phyloP scores from a whole-genome alignment of 2,329 filamentous ascomycete genomes.

The Pseudovirgaria hyperparasitica region DNA sequence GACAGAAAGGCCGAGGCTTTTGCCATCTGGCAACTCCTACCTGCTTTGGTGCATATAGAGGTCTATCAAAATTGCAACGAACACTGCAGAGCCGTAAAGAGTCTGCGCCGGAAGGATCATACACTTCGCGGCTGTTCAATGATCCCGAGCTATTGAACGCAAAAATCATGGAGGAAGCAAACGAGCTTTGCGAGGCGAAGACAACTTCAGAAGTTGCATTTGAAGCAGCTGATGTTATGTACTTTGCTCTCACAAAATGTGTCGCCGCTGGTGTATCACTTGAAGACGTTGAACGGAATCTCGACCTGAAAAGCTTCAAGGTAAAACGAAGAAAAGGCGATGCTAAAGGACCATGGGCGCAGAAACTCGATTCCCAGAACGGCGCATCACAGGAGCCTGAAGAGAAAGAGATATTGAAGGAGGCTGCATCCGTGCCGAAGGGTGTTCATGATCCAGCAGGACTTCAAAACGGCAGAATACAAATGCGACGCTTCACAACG shows the following conservation, averaged over 20 bases:
- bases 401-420: slow-evolving; percentile 31
- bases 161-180: slow-evolving; percentile 97
- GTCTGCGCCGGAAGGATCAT: slow-evolving; percentile 78
- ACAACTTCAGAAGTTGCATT: slow-evolving; percentile 77
- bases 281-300: slow-evolving; percentile 79
- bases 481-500: slow-evolving; percentile 70
- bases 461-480: slow-evolving; percentile 47
- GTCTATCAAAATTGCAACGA: slow-evolving; percentile 74
- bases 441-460: slow-evolving; percentile 38
- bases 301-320: slow-evolving; percentile 91
- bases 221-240: slow-evolving; percentile 88
- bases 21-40: slow-evolving; percentile 87
- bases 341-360: slow-evolving; percentile 85
- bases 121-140: slow-evolving; percentile 84
- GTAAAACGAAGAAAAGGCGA: slow-evolving; percentile 88
- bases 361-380: slow-evolving; percentile 45
- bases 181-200: slow-evolving; percentile 81
- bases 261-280: slow-evolving; percentile 72
- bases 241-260: slow-evolving; percentile 89
- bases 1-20: slow-evolving; percentile 79
- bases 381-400: slow-evolving; percentile 12
- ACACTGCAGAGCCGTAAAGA: slow-evolving; percentile 71
- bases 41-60: slow-evolving; percentile 78
- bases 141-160: slow-evolving; percentile 80
- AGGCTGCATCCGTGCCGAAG: slow-evolving; percentile 42